Percentiles rank a stretch among this genome's conserved stretches.
These are phyloP conservation scores for Plenodomus lindquistii DNA, from an alignment of 2,329 filamentous ascomycete genomes.

Conservation along the genomic window DNA sequence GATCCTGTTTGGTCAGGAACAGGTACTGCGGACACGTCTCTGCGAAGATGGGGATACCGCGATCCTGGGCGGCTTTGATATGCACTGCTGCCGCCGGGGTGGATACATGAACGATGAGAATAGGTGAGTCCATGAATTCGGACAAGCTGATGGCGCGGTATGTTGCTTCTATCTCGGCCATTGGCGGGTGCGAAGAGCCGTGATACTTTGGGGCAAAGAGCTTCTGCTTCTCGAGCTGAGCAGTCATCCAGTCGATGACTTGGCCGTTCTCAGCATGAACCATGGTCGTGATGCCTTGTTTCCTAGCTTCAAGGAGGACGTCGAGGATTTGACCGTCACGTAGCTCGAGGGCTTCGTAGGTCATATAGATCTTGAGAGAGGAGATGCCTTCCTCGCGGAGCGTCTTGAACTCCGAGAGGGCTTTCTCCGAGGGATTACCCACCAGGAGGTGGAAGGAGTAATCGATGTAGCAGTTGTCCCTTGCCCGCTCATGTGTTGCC, in stretches of 20 bases:
- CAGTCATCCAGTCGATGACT: conserved; percentile 59
- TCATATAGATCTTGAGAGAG: conserved; percentile 51
- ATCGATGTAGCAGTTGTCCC: conserved; percentile 53
- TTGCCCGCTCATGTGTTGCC: conserved; percentile 50
- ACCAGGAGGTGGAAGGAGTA: conserved; percentile 51
- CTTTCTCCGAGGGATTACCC: conserved; percentile 41
- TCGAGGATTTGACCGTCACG: conserved; percentile 46
- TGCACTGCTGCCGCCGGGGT: conserved; percentile 52
- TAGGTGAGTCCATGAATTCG: conserved; percentile 56
- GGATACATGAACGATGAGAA: conserved; percentile 59
- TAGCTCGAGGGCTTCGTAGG: conserved; percentile 46
- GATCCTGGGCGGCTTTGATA: conserved; percentile 55
- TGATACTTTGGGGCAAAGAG: conserved; percentile 58
- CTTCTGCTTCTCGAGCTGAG: conserved; percentile 54
- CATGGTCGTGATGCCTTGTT: conserved; percentile 58
- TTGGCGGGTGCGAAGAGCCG: conserved; percentile 53
- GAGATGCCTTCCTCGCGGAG: conserved; percentile 44
- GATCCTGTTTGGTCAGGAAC: conserved; percentile 56
- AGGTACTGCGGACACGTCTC: conserved; percentile 63
- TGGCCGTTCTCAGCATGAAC: conserved; percentile 61
- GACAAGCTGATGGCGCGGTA: conserved; percentile 57
- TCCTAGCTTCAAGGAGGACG: conserved; percentile 44
- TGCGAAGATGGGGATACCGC: conserved; percentile 56
- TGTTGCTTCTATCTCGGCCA: conserved; percentile 58
- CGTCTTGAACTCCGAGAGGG: conserved; percentile 42